Conservation (phyloP, 1,284 basidiomycete species). For the Peniophora sp. region DNA sequence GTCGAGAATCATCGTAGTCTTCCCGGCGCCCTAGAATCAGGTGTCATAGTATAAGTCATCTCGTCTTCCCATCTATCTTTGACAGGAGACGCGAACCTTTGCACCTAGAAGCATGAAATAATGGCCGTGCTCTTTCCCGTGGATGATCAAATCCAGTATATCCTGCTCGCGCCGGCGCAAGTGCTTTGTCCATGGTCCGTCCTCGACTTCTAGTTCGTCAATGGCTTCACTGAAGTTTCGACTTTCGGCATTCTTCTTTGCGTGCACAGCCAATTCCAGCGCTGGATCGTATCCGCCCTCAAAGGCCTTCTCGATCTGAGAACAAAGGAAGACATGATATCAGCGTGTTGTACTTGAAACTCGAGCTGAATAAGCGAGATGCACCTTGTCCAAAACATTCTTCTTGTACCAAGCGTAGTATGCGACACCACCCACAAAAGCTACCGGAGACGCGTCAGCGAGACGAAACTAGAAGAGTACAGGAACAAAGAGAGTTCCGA, state of each 20-base stretch:
- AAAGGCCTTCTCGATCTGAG: slow-evolving; percentile 59
- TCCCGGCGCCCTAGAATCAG: slow-evolving; percentile 43
- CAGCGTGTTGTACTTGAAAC: too few relatives aligned
- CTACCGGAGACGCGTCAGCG: slow-evolving; percentile 19
- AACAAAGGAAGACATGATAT: slow-evolving; percentile 1
- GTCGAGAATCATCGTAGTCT: slow-evolving; percentile 78
- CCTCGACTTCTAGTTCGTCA: slow-evolving; percentile 32
- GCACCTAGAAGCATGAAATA: slow-evolving; percentile 74
- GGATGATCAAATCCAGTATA: slow-evolving; percentile 69
- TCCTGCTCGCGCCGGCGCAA: slow-evolving; percentile 68
- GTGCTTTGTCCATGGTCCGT: slow-evolving; percentile 47
- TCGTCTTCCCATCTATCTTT: background rate
- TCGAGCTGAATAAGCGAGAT: slow-evolving; percentile 2
- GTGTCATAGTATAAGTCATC: background rate
- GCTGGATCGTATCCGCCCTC: slow-evolving; percentile 68
- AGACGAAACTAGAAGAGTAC: background rate
- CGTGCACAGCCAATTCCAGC: slow-evolving; percentile 56
- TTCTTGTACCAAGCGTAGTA: slow-evolving; percentile 78
- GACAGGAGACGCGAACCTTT: slow-evolving; percentile 38
- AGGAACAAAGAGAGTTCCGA: background rate
- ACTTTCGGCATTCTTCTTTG: slow-evolving; percentile 21
- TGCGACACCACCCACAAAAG: slow-evolving; percentile 63
- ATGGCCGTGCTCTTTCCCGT: slow-evolving; percentile 62
- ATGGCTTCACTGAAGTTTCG: slow-evolving; percentile 11
- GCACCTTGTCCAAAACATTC: slow-evolving; percentile 69